phyloP scores from a whole-genome alignment of 2,329 filamentous ascomycete genomes.

The Orbilia ellipsospora region DNA sequence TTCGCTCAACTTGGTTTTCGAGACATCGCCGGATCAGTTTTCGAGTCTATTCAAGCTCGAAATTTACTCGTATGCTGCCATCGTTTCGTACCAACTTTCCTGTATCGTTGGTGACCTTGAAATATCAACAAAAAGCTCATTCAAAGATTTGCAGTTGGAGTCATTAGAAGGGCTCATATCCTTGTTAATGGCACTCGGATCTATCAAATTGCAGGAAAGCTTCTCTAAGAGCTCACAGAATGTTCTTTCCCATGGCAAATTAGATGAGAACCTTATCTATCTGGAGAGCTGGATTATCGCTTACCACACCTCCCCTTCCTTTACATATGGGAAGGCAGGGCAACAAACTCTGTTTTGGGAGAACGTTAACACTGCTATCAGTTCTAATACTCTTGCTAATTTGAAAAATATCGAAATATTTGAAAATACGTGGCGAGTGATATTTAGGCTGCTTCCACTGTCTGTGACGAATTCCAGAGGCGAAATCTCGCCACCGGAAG shows the following conservation, averaged over 20 bases:
- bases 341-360: slow-evolving; percentile 58
- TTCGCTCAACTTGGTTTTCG: slow-evolving; percentile 7
- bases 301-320: slow-evolving; percentile 66
- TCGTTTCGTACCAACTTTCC: slow-evolving; percentile 17
- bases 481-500: slow-evolving; percentile 62
- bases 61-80: slow-evolving; percentile 13
- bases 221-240: slow-evolving; percentile 20
- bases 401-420: slow-evolving; percentile 60
- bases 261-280: slow-evolving; percentile 21
- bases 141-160: slow-evolving; percentile 10
- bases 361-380: slow-evolving; percentile 63
- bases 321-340: background rate
- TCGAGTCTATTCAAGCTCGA: slow-evolving; percentile 13
- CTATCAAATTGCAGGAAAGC: background rate
- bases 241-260: background rate
- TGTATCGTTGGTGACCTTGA: slow-evolving; percentile 6
- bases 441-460: slow-evolving; percentile 73
- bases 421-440: slow-evolving; percentile 70
- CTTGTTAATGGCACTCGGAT: slow-evolving; percentile 1
- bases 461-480: slow-evolving; percentile 71
- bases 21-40: background rate
- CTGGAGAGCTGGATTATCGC: slow-evolving; percentile 71
- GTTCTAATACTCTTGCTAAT: slow-evolving; percentile 54
- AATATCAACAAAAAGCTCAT: background rate
- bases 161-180: slow-evolving; percentile 25